Evolutionary conservation across 2,329 filamentous ascomycete genomes (phyloP).

Genomic region (Aspergillus proliferans): DNA sequence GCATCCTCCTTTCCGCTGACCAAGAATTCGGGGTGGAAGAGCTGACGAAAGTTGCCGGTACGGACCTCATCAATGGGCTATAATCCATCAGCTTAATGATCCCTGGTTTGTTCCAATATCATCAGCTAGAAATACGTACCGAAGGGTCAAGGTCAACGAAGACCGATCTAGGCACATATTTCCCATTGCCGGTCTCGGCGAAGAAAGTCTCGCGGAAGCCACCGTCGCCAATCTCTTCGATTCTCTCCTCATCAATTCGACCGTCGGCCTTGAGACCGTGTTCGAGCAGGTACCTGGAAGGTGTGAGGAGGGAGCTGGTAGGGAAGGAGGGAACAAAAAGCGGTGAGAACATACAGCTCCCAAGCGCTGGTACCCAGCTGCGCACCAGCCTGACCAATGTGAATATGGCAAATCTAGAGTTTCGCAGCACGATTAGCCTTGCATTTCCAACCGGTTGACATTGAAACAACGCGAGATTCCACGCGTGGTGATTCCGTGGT

Average conservation of each 20-base stretch:
- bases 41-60: constrained; percentile 55
- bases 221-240: constrained; percentile 46
- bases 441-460: not conserved
- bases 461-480: not conserved
- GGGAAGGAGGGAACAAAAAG: constrained; percentile 15
- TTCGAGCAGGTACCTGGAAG: constrained; percentile 57
- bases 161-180: constrained; percentile 63
- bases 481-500: not conserved
- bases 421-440: not conserved
- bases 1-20: constrained; percentile 65
- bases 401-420: constrained; percentile 57
- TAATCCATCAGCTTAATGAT: constrained; percentile 8
- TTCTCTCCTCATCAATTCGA: constrained; percentile 50
- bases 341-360: constrained; percentile 55
- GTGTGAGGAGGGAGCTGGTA: constrained; percentile 2
- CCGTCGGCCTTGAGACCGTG: constrained; percentile 59
- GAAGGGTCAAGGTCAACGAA: constrained; percentile 62
- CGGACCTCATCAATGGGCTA: constrained; percentile 62
- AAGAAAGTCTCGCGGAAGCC: constrained; percentile 63
- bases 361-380: constrained; percentile 64
- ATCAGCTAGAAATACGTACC: constrained; percentile 30
- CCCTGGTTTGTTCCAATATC: not conserved
- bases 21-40: constrained; percentile 61
- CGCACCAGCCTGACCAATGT: constrained; percentile 62
- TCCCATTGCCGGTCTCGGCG: constrained; percentile 57